Percentiles rank a stretch among this genome's conserved stretches.
These are phyloP conservation scores for Nicotiana otophora DNA, from an alignment of 257 asterid species.

Conservation along the genomic window DNA sequence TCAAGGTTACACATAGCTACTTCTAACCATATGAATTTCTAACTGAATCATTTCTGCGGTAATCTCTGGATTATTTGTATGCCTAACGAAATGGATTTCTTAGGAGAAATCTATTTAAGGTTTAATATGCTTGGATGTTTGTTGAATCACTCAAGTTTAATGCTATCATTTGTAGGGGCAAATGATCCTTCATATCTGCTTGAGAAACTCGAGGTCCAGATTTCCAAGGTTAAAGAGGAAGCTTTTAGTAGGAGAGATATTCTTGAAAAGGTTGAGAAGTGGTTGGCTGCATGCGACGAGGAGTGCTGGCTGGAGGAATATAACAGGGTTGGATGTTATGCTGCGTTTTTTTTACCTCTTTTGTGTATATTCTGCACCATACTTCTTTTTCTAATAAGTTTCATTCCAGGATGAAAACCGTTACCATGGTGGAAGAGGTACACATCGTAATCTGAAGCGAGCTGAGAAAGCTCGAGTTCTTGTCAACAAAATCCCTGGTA, in stretches of 20 bases:
- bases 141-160: not conserved
- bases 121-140: not conserved
- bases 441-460: conserved; percentile 79
- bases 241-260: conserved; percentile 75
- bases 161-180: conserved; percentile 35
- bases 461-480: conserved; percentile 94
- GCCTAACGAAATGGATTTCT: not conserved
- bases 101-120: not conserved
- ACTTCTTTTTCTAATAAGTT: conserved; percentile 1
- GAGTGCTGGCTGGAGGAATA: conserved; percentile 95
- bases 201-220: conserved; percentile 63
- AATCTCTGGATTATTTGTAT: not conserved
- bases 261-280: conserved; percentile 81
- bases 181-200: conserved; percentile 56
- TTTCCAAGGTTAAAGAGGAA: conserved; percentile 65
- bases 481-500: conserved; percentile 89
- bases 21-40: not conserved
- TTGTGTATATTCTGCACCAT: not conserved
- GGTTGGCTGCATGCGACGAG: conserved; percentile 87
- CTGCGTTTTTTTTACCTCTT: not conserved
- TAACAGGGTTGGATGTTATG: conserved; percentile 57
- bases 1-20: not conserved
- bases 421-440: conserved; percentile 84
- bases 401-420: conserved; percentile 76
- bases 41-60: not conserved